Conservation (phyloP, 257 asterid species). For the Coffea canephora region DNA sequence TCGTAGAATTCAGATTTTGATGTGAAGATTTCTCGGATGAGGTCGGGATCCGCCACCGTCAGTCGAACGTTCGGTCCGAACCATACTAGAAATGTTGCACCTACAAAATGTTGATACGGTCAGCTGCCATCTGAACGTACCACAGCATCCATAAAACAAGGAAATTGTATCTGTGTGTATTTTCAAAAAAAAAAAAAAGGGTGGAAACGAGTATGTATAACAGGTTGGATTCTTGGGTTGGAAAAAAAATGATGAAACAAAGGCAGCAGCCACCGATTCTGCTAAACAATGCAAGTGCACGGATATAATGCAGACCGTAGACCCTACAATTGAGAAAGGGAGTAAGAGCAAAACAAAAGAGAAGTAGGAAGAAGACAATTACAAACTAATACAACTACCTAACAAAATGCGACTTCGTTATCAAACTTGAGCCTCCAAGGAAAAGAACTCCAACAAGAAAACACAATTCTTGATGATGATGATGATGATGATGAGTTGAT, state of each 20-base stretch:
- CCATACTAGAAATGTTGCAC: constrained; percentile 50
- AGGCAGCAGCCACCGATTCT: constrained; percentile 13
- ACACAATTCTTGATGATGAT: constrained; percentile 6
- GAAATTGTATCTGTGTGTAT: neutral
- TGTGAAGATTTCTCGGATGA: constrained; percentile 45
- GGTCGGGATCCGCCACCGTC: constrained; percentile 49
- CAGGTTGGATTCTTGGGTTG: constrained; percentile 1
- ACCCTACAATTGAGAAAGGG: constrained; percentile 31
- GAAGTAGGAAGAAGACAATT: constrained; percentile 34
- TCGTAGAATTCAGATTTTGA: constrained; percentile 46
- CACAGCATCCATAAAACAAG: neutral
- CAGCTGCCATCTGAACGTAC: neutral
- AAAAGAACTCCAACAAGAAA: constrained; percentile 8
- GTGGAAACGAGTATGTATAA: neutral
- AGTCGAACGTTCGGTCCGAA: constrained; percentile 49
- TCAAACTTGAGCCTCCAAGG: constrained; percentile 31
- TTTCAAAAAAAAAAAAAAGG: neutral
- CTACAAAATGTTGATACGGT: constrained; percentile 8
- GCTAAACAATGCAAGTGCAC: constrained; percentile 1
- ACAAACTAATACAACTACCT: constrained; percentile 29
- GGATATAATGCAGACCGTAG: constrained; percentile 15
- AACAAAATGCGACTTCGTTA: constrained; percentile 32
- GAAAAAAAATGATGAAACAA: neutral
- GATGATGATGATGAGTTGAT: neutral
- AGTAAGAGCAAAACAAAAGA: constrained; percentile 20